These are phyloP conservation scores for Nannochloris sp. DNA, from an alignment of 139 green algal species.

Conservation along the genomic window DNA sequence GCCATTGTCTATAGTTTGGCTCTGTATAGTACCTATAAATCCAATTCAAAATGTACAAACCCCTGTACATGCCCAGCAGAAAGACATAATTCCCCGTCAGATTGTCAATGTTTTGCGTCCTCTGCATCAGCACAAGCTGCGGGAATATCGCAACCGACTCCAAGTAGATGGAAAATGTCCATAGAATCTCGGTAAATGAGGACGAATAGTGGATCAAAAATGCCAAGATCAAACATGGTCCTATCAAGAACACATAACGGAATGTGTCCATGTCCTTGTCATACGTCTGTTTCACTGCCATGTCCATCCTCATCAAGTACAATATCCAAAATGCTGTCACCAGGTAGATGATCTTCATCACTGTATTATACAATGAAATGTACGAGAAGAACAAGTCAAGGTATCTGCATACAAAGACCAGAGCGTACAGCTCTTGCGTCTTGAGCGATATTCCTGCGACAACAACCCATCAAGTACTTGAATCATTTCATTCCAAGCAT, in stretches of 20 bases:
- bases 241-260: conserved; percentile 69
- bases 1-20: conserved; percentile 78
- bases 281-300: conserved; percentile 83
- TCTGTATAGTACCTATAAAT: conserved; percentile 95
- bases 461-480: conserved; percentile 1
- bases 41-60: conserved; percentile 99
- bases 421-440: conserved; percentile 93
- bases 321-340: conserved; percentile 71
- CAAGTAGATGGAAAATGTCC: conserved; percentile 98
- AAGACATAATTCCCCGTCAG: conserved; percentile 98
- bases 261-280: conserved; percentile 97
- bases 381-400: conserved; percentile 92
- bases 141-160: conserved; percentile 97
- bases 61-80: conserved; percentile 87
- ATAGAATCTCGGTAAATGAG: conserved; percentile 80
- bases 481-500: background rate
- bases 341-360: conserved; percentile 98
- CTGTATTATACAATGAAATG: conserved; percentile 93
- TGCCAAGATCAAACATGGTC: conserved; percentile 66
- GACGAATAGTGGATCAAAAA: conserved; percentile 66
- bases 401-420: conserved; percentile 95
- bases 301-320: conserved; percentile 87
- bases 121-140: conserved; percentile 96
- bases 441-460: conserved; percentile 87
- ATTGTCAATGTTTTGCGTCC: conserved; percentile 99